These are phyloP conservation scores for Corylus heterophylla DNA, from an alignment of 306 rosid species.

Conservation along the genomic window DNA sequence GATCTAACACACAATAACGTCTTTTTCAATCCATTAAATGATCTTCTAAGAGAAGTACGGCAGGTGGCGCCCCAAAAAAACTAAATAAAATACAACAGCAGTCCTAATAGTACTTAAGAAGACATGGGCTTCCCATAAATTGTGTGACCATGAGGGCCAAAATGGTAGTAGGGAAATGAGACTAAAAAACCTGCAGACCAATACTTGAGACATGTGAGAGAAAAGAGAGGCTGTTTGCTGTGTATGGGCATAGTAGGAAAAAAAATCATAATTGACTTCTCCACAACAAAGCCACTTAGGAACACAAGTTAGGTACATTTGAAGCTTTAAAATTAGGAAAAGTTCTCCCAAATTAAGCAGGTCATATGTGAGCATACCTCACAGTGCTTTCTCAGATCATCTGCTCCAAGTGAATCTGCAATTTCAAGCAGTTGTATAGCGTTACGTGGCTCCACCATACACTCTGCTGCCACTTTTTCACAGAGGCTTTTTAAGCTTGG, in stretches of 20 bases:
- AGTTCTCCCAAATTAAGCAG: neutral
- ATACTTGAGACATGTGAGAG: neutral
- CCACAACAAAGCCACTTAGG: too few relatives aligned
- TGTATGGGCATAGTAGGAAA: neutral
- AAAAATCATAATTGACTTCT: too few relatives aligned
- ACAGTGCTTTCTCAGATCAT: constrained; percentile 76
- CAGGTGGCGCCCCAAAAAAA: neutral
- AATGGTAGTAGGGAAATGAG: neutral
- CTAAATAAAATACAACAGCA: neutral
- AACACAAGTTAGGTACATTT: neutral
- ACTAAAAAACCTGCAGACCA: neutral
- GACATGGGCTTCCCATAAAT: neutral
- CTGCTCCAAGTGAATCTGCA: constrained; percentile 81
- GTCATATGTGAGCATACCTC: constrained; percentile 54
- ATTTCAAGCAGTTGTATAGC: constrained; percentile 84
- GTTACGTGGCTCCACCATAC: constrained; percentile 93
- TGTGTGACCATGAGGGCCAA: neutral
- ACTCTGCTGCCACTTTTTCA: constrained; percentile 83
- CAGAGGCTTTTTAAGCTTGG: constrained; percentile 90
- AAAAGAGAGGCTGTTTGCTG: neutral
- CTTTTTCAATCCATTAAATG: neutral
- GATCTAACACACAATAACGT: neutral
- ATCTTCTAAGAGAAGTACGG: neutral
- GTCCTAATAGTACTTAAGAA: neutral
- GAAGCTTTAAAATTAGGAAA: neutral